phyloP scores from a whole-genome alignment of 2,329 filamentous ascomycete genomes.

The Fusarium agapanthi region DNA sequence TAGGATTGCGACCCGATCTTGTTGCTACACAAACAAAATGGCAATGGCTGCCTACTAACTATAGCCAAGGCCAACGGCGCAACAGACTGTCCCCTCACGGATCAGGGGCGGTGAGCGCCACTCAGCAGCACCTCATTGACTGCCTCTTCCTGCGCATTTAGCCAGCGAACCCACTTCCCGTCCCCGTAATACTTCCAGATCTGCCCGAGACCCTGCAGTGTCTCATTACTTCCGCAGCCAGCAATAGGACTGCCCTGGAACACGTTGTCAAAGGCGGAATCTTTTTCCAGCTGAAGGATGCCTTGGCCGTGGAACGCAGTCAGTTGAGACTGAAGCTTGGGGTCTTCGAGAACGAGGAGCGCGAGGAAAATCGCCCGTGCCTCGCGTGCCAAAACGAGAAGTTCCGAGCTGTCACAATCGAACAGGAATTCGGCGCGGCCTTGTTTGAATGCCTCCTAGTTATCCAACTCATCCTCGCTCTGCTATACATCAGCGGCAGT shows the following conservation, averaged over 20 bases:
- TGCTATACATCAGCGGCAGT: neutral
- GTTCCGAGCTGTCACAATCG: neutral
- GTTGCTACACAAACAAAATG: neutral
- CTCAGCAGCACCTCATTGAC: neutral
- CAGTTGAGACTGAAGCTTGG: neutral
- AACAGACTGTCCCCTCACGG: neutral
- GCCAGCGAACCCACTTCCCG: neutral
- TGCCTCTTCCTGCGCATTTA: neutral
- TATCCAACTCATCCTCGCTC: neutral
- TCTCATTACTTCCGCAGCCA: rapidly evolving
- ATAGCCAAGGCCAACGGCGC: no score
- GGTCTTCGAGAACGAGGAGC: neutral
- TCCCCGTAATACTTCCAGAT: neutral
- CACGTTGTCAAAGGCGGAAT: neutral
- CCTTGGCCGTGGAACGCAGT: neutral
- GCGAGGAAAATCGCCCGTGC: neutral
- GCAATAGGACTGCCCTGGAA: rapidly evolving
- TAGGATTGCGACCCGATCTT: neutral
- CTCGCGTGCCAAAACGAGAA: neutral
- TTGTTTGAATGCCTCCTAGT: neutral
- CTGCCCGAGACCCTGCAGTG: neutral
- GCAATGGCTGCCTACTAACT: neutral
- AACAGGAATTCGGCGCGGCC: neutral
- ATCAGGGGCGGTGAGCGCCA: neutral
- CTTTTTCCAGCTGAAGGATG: neutral